Evolutionary conservation across 768 basidiomycete species (phyloP).

Genomic region (Omphalotus guepiniiformis): DNA sequence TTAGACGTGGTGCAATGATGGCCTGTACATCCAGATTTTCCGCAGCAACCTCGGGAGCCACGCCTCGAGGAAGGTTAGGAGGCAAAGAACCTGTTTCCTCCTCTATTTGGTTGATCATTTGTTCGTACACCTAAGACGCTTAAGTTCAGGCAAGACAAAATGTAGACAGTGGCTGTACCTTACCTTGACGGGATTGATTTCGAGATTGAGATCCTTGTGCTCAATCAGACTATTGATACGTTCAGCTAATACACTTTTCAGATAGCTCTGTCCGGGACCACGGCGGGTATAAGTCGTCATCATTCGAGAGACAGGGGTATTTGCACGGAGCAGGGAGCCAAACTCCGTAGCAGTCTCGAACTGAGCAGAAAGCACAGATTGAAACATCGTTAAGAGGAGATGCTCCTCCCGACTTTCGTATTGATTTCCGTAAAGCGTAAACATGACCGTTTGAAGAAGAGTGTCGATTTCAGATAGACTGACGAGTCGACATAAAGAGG

Average conservation of each 20-base stretch:
- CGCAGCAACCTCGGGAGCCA: conserved; percentile 90
- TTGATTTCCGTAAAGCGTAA: conserved; percentile 98
- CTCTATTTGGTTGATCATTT: conserved; percentile 99
- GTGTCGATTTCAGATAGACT: conserved; percentile 97
- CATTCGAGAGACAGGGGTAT: conserved; percentile 99
- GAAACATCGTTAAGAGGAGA: conserved; percentile 97
- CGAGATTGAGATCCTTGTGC: conserved; percentile 98
- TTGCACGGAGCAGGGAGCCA: conserved; percentile 95
- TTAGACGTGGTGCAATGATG: conserved; percentile 93
- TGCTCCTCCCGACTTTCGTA: conserved; percentile 99
- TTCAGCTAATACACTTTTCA: conserved; percentile 96
- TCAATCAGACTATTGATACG: conserved; percentile 98
- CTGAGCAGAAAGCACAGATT: conserved; percentile 96
- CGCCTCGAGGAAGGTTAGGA: conserved; percentile 86
- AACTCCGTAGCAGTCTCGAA: conserved; percentile 99
- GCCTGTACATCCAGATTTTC: conserved; percentile 95
- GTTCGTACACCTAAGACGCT: conserved; percentile 85
- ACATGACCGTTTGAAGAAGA: conserved; percentile 99
- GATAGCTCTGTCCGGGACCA: conserved; percentile 96
- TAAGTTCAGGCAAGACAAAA: neutral
- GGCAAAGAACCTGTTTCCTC: conserved; percentile 94
- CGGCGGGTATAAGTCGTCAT: conserved; percentile 99
- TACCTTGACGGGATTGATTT: conserved; percentile 98
- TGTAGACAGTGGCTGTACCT: conserved; percentile 8
- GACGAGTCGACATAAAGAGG: conserved; percentile 93